Evolutionary conservation across 371 early-diverging fungal species (phyloP).

Genomic region (Mortierella sp.): DNA sequence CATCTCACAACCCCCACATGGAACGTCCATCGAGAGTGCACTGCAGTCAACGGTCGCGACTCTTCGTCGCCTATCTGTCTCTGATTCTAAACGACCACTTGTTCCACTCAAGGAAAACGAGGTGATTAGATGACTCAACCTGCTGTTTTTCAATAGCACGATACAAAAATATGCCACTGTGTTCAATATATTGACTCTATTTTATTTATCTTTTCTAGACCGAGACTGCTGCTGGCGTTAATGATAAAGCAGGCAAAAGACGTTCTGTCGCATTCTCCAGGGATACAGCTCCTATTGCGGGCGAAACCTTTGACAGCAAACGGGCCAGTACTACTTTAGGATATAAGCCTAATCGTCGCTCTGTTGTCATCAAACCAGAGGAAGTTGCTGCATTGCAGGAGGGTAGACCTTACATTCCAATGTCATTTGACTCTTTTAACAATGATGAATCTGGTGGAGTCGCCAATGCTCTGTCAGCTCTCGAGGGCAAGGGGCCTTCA

Average conservation of each 20-base stretch:
- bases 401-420: conserved; percentile 18
- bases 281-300: background rate
- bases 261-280: conserved; percentile 36
- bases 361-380: conserved; percentile 43
- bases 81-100: conserved; percentile 34
- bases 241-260: conserved; percentile 18
- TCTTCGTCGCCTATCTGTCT: conserved; percentile 46
- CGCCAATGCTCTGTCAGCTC: conserved; percentile 41
- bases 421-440: conserved; percentile 18
- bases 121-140: conserved; percentile 11
- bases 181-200: background rate
- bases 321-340: conserved; percentile 14
- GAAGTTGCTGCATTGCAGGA: conserved; percentile 51
- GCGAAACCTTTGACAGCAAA: conserved; percentile 7
- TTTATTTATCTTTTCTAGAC: background rate
- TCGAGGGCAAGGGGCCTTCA: conserved; percentile 41
- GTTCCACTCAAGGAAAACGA: conserved; percentile 28
- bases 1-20: conserved; percentile 49
- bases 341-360: conserved; percentile 44
- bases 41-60: conserved; percentile 49
- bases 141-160: background rate
- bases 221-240: background rate
- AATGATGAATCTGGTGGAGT: conserved; percentile 40
- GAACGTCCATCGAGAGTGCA: conserved; percentile 36
- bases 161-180: background rate